phyloP scores from a whole-genome alignment of 73 alveolate species.

The Loxodes magnus region DNA sequence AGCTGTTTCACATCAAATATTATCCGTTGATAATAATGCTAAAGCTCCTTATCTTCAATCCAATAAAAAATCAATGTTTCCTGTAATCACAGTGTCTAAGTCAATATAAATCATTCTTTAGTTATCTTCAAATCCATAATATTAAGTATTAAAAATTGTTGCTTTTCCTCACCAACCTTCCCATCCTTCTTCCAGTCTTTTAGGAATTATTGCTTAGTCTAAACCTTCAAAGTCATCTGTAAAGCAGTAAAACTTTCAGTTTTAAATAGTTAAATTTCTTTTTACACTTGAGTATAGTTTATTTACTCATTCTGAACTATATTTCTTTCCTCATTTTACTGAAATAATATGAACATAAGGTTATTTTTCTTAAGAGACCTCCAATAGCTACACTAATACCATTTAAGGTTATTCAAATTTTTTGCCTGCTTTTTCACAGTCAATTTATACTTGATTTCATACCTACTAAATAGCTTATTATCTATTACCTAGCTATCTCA shows the following conservation, averaged over 20 bases:
- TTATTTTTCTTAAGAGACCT: background rate
- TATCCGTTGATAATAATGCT: constrained; percentile 49
- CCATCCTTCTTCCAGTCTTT: constrained; percentile 35
- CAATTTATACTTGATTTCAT: constrained; percentile 20
- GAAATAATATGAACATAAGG: constrained; percentile 30
- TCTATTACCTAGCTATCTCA: constrained; percentile 40
- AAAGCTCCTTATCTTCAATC: constrained; percentile 26
- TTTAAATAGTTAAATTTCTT: constrained; percentile 19
- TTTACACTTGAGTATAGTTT: constrained; percentile 42
- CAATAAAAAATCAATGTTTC: constrained; percentile 30
- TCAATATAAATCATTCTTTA: constrained; percentile 44
- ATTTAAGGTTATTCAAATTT: constrained; percentile 14
- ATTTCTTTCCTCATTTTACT: constrained; percentile 68
- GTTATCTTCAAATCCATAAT: constrained; percentile 20
- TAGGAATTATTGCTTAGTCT: constrained; percentile 22
- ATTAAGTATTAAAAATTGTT: constrained; percentile 28
- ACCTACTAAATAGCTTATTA: constrained; percentile 46
- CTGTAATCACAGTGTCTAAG: constrained; percentile 65
- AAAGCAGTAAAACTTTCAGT: constrained; percentile 42
- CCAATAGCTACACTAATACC: constrained; percentile 7
- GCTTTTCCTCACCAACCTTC: constrained; percentile 77
- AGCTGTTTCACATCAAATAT: constrained; percentile 42
- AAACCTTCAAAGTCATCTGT: constrained; percentile 53
- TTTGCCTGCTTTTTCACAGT: background rate
- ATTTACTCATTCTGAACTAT: constrained; percentile 58